Percentiles rank a stretch among this genome's conserved stretches.
Evolutionary conservation across 2,329 filamentous ascomycete species (phyloP).

Genomic region (Xylariales sp.): DNA sequence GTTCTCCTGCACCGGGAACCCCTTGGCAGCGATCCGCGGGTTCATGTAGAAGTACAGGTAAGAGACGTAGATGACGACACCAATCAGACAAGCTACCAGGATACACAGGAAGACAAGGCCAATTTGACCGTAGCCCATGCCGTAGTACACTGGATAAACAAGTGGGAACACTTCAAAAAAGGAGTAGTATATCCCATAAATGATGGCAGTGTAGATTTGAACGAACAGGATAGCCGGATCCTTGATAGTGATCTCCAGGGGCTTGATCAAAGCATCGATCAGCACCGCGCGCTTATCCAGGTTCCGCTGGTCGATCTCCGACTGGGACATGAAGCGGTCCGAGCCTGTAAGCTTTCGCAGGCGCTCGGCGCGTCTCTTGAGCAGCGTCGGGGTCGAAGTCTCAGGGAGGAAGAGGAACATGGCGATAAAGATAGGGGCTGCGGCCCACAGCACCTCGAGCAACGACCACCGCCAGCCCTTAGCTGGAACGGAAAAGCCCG

Average conservation of each 20-base stretch:
- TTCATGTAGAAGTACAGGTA: constrained; percentile 51
- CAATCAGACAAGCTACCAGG: constrained; percentile 52
- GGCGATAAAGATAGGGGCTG: constrained; percentile 52
- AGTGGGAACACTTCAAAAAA: constrained; percentile 66
- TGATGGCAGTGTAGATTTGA: constrained; percentile 56
- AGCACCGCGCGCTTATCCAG: constrained; percentile 43
- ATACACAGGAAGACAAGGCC: constrained; percentile 59
- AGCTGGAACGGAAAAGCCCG: constrained; percentile 54
- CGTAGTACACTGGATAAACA: constrained; percentile 56
- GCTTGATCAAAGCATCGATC: constrained; percentile 56
- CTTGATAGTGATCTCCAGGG: constrained; percentile 54
- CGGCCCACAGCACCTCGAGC: constrained; percentile 60
- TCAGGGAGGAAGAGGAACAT: constrained; percentile 63
- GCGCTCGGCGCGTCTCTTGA: constrained; percentile 56
- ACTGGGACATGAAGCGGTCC: constrained; percentile 52
- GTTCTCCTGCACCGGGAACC: constrained; percentile 48
- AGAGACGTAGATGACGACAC: constrained; percentile 40
- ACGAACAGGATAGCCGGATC: constrained; percentile 60
- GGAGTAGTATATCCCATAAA: constrained; percentile 58
- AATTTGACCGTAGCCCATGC: constrained; percentile 53
- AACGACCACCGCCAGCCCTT: constrained; percentile 61
- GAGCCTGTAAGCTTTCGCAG: constrained; percentile 58
- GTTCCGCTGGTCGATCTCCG: constrained; percentile 59
- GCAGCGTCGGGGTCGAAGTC: constrained; percentile 55
- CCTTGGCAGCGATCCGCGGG: constrained; percentile 42